Conservation (phyloP, 768 basidiomycete species). For the Mycena polygramma region DNA sequence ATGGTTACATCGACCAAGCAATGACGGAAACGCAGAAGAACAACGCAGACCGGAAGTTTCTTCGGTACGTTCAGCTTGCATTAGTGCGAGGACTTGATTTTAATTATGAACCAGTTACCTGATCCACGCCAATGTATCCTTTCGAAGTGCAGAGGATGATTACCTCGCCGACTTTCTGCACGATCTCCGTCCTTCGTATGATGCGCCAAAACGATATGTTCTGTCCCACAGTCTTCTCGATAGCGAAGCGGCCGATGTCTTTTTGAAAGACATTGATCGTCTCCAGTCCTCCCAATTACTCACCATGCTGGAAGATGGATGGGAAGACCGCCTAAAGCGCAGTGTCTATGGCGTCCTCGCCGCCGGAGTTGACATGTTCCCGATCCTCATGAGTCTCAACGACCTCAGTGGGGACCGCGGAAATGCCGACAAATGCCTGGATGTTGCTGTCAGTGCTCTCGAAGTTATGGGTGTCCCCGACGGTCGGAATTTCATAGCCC, state of each 20-base stretch:
- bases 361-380: conserved; percentile 38
- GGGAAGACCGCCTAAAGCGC: conserved; percentile 43
- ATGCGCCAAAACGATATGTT: conserved; percentile 39
- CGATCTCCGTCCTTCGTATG: conserved; percentile 43
- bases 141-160: no score
- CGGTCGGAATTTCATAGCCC: conserved; percentile 40
- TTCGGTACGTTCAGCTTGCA: background rate
- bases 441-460: conserved; percentile 34
- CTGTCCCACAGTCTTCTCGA: conserved; percentile 42
- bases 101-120: no score
- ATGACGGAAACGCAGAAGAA: background rate
- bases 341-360: conserved; percentile 46
- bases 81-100: no score
- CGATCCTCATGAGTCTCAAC: conserved; percentile 41
- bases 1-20: background rate
- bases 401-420: conserved; percentile 42
- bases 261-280: conserved; percentile 35
- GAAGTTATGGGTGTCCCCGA: conserved; percentile 38
- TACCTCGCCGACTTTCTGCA: background rate
- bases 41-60: conserved; percentile 3
- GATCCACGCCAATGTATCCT: no score
- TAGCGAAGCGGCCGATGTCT: conserved; percentile 38
- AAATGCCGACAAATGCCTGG: conserved; percentile 41
- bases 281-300: conserved; percentile 34
- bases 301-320: conserved; percentile 48